Base-by-base conservation (phyloP, 331 rosid genomes). In the Saraca asoca region DNA sequence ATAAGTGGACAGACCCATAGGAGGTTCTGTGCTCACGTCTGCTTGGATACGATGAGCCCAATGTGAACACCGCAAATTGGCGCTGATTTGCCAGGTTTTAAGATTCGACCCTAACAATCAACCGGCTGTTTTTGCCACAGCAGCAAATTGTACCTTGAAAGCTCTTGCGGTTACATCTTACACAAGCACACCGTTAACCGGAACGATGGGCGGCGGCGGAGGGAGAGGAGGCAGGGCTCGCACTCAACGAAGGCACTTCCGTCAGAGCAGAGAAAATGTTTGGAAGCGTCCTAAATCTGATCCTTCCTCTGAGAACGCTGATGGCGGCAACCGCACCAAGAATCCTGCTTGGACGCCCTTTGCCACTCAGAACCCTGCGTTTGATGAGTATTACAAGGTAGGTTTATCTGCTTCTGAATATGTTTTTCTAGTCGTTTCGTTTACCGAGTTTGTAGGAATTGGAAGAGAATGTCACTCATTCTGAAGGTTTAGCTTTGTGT, bases 231-330 rank as follows among this genome's bases (percentile, higher is more conserved):
- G 98, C 0, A 76, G 90, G 48, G 53, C 95, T 62, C 97, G 97
- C 34, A 86, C 99, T 41, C 99, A 90, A 69, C 33, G 99, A 56
- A 86, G 74, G 66, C 97, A 94, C 56, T 94, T 94, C 78, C 91
- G 86, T 5, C 82, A 90, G 75, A 72, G n/a, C 85, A 80, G 96
- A 86, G 97, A 94, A 61, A 90, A 94, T 65, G 91, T 86, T 5
- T 94, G 99, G 97, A 94, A 94, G 80, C 96, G 92, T 64, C 69
- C 91, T 3, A 94, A 80, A 75, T 62, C 90, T 6, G 96, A 86
- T 79, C 79, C 84, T 41, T 51, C 86, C 45, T 55, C 88, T 5
- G 72, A 62, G 13, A 52, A 12, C 51, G 35, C 45, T 42, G 46
- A 42, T 42, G 51, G 18, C 45, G 46, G 50, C 44, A 50, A 11